Conservation (phyloP, 768 basidiomycete genomes). For the Gautieria morchelliformis region DNA sequence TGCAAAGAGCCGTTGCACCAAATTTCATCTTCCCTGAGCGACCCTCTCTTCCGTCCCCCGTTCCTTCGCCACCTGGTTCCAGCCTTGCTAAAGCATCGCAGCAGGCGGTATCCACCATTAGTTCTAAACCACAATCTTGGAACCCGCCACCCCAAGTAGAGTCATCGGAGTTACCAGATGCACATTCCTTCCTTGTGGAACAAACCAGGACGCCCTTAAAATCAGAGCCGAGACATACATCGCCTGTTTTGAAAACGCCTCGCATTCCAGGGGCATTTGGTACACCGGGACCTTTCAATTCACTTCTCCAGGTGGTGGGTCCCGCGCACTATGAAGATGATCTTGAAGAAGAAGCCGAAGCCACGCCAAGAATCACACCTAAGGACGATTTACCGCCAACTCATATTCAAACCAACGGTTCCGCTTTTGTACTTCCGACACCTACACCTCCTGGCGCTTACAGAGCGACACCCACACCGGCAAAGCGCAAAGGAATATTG, state of each 20-base stretch:
- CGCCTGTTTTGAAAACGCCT: slow-evolving; percentile 29
- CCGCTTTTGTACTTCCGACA: slow-evolving; percentile 22
- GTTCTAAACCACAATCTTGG: slow-evolving; percentile 39
- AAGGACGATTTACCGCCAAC: not conserved
- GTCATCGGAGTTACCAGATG: slow-evolving; percentile 58
- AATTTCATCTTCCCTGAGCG: slow-evolving; percentile 16
- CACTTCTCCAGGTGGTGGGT: not conserved
- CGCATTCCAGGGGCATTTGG: slow-evolving; percentile 39
- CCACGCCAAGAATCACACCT: not conserved
- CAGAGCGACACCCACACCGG: slow-evolving; percentile 44
- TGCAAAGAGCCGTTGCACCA: slow-evolving; percentile 7
- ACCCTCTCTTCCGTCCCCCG: slow-evolving; percentile 20
- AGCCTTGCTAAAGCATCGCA: not conserved
- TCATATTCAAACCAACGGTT: not conserved
- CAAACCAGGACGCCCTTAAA: slow-evolving; percentile 14
- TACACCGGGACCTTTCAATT: not conserved
- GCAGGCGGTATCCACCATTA: slow-evolving; percentile 23
- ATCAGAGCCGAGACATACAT: not conserved
- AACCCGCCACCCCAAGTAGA: slow-evolving; percentile 56
- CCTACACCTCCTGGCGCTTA: slow-evolving; percentile 67
- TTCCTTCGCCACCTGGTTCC: not conserved
- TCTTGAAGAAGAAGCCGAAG: not conserved
- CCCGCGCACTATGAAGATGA: not conserved
- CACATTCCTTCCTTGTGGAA: slow-evolving; percentile 41
- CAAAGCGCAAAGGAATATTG: slow-evolving; percentile 43